phyloP scores from a whole-genome alignment of 306 rosid genomes.

The Albizia julibrissin region DNA sequence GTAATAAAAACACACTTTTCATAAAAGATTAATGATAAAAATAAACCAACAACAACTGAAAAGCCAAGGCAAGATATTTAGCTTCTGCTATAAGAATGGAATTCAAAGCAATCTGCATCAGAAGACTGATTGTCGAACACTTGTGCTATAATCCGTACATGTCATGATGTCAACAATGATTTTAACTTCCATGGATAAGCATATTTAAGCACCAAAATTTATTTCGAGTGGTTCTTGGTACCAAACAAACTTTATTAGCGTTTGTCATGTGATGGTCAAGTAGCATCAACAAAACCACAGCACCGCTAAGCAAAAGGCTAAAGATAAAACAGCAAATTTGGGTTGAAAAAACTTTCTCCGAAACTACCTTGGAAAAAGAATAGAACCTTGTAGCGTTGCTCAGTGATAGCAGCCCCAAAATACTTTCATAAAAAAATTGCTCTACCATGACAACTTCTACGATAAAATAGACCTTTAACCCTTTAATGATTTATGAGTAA shows the following conservation, averaged over 20 bases:
- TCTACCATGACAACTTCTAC: too few relatives aligned
- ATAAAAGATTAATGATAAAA: not conserved
- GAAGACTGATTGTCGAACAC: not conserved
- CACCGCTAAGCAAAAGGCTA: not conserved
- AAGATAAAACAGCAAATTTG: not conserved
- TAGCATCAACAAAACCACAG: not conserved
- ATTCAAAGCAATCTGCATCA: not conserved
- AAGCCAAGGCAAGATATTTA: not conserved
- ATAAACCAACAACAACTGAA: not conserved
- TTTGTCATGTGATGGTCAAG: not conserved
- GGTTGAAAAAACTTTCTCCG: not conserved
- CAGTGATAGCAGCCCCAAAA: constrained; percentile 64
- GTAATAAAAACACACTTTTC: not conserved
- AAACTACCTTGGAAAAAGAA: not conserved
- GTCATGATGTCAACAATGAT: not conserved
- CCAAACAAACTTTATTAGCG: not conserved
- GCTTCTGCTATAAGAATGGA: not conserved
- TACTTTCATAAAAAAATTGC: too few relatives aligned
- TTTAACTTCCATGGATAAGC: not conserved
- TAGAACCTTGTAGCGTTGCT: constrained; percentile 87
- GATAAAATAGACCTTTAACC: too few relatives aligned
- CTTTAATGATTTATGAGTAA: too few relatives aligned
- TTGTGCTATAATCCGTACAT: not conserved
- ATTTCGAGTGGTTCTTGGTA: not conserved
- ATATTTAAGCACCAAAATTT: not conserved